These are phyloP conservation scores for Xylariales sp. DNA, from an alignment of 2,329 filamentous ascomycete genomes.

Conservation along the genomic window DNA sequence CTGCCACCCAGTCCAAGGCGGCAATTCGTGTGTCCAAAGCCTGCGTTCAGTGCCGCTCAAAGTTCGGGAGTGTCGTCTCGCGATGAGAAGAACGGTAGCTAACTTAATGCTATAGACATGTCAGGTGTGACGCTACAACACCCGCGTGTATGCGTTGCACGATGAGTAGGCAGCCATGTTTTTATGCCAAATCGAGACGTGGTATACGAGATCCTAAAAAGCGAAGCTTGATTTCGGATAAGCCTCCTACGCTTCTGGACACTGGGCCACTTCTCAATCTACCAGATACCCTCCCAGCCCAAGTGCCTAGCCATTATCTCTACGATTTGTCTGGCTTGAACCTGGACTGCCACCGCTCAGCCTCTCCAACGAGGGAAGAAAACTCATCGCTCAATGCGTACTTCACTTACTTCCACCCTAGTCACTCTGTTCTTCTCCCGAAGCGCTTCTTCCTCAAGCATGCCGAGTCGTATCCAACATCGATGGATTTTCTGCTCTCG, in stretches of 20 bases:
- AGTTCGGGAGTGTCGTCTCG: slow-evolving; percentile 29
- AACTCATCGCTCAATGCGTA: slow-evolving; percentile 16
- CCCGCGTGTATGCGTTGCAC: slow-evolving; percentile 38
- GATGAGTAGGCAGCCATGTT: slow-evolving; percentile 37
- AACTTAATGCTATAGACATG: slow-evolving; percentile 20
- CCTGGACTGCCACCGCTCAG: slow-evolving; percentile 15
- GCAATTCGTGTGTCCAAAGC: slow-evolving; percentile 37
- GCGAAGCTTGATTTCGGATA: slow-evolving; percentile 27
- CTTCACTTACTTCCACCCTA: slow-evolving; percentile 27
- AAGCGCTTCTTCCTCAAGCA: slow-evolving; percentile 26
- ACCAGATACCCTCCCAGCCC: slow-evolving; percentile 17
- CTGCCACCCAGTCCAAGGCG: slow-evolving; percentile 23
- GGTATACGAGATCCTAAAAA: slow-evolving; percentile 34
- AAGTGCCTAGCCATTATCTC: slow-evolving; percentile 14
- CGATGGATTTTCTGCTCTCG: slow-evolving; percentile 28
- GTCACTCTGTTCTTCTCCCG: slow-evolving; percentile 32
- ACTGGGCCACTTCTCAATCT: slow-evolving; percentile 14
- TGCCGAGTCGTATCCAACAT: slow-evolving; percentile 26
- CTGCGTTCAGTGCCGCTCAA: slow-evolving; percentile 44
- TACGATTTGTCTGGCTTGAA: slow-evolving; percentile 21
- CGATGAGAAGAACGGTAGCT: slow-evolving; percentile 23
- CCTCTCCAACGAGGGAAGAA: slow-evolving; percentile 18
- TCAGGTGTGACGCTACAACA: slow-evolving; percentile 41
- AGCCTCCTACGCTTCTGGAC: slow-evolving; percentile 16
- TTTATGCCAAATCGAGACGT: slow-evolving; percentile 43